Base-by-base conservation (phyloP, 2,329 filamentous ascomycete genomes). In the Aureobasidium sp. region DNA sequence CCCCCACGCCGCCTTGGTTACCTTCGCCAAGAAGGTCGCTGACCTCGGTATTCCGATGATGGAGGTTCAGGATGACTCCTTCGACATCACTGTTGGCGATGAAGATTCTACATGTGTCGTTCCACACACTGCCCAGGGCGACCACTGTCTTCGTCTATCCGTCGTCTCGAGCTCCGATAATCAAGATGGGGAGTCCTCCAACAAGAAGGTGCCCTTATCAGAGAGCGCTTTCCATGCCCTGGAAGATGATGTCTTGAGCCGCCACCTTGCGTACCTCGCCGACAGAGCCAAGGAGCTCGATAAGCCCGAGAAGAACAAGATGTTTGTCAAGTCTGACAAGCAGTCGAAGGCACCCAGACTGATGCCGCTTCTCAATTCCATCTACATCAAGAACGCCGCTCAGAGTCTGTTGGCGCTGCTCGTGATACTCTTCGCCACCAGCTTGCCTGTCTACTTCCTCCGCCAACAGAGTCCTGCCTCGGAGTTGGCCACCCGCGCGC, bases 201-300 rank as follows among this genome's bases (percentile, higher is more conserved):
- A 8, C 47, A 60, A 44, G 33, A 27, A 52, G 12, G 39, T 48
- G 11, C 49, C 60, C 9, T 8, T 61, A 12, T 39, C 60, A 14
- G 31, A 19, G 11, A 31, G 39, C 19, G 49, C 33, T 39, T 61
- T 61, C 31, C n/a, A 48, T 22, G 33, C 22, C 22, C 27, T 61
- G 22, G 42, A 61, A 4, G 24, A 61, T n/a, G 60, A 47, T 35
- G 42, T 40, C 8, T 24, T 61, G 40, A 56, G 49, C 19, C 60
- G 60, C n/a, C 60, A 61, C 60, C 17, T 61, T 15, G 40, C 49
- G 1, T 56, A 17, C 29, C 39, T 61, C 31, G 19, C 24, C 17
- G 14, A 42, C 40, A 45, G 31, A 14, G 2, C 53, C n/a, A 24
- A 33, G 11, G 14, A 57, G 11, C 17, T 27, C 24, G 27, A 33